Evolutionary conservation across 306 rosid genomes (phyloP).

Genomic region (Ochetophila trinervis): DNA sequence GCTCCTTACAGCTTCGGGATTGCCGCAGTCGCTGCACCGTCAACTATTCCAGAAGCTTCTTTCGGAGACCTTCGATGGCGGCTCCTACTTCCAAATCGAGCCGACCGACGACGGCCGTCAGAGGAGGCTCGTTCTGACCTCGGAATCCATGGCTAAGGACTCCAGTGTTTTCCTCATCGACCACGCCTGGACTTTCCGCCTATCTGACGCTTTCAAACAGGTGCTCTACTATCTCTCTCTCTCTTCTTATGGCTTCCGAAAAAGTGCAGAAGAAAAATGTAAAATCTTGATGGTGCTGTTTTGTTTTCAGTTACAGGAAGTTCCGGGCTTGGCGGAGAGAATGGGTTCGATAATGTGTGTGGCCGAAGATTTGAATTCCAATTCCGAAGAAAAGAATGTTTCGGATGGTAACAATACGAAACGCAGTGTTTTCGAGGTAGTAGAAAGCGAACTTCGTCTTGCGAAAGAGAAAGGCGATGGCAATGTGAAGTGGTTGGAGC

Average conservation of each 20-base stretch:
- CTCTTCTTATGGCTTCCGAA: conserved; percentile 10
- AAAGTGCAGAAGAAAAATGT: neutral
- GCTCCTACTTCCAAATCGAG: conserved; percentile 67
- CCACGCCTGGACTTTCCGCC: conserved; percentile 98
- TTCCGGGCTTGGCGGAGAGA: conserved; percentile 87
- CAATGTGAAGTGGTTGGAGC: conserved; percentile 79
- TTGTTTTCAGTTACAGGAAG: conserved; percentile 60
- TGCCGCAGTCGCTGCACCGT: conserved; percentile 55
- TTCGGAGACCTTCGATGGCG: conserved; percentile 75
- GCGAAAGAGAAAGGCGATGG: conserved; percentile 48
- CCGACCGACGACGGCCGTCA: conserved; percentile 54
- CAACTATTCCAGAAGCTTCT: conserved; percentile 69
- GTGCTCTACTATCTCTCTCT: conserved; percentile 24
- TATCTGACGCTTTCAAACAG: conserved; percentile 81
- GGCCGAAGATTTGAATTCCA: conserved; percentile 43
- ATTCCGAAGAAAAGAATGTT: conserved; percentile 38
- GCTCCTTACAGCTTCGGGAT: conserved; percentile 64
- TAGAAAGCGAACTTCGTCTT: conserved; percentile 52
- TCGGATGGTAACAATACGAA: conserved; percentile 23
- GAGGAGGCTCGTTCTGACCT: conserved; percentile 62
- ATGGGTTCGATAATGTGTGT: conserved; percentile 88
- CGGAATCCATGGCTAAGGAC: conserved; percentile 47
- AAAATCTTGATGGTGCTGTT: neutral
- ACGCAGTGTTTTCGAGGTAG: conserved; percentile 32
- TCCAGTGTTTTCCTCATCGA: conserved; percentile 81